Evolutionary conservation across 2,329 filamentous ascomycete species (phyloP), one percentile per base, ranked within the genome.

Genomic region (Bretziella fagacearum): DNA sequence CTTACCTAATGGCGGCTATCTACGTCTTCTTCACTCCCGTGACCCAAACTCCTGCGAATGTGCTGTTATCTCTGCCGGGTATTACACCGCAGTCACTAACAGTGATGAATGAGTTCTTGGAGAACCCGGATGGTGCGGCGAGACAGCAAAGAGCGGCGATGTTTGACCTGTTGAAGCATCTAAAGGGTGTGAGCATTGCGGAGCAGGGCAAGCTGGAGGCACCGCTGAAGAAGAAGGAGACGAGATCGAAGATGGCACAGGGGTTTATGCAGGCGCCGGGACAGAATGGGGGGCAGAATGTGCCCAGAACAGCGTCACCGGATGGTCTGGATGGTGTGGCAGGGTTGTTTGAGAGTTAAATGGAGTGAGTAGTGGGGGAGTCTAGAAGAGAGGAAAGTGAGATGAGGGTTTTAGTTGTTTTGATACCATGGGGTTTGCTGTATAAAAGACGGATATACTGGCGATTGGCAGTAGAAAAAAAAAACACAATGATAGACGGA

Each of bases 141-240:
- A 73, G 87, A 3, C 77, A 83, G 55, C 86, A 94, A 62, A 71
- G 89, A 17, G 81, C 79, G 1, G 65, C 93, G 20, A 77, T 98
- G 13, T 65, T 98, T 6, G 84, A 94, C 52, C 65, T 98, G 13
- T 67, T 98, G 18, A 83, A 86, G 55, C 80, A 86, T 36, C 70
- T 98, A 5, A 79, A 93, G 54, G 91, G 91, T 0, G 79, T 96
- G 4, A 89, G 86, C 55, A 84, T 98, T 48, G 84, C 87, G 6
- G 91, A 98, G 63, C 82, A 91, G 67, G 91, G 91, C 22, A 91
- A 84, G 61, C 77, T 98, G 5, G 68, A 63, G 44, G 76, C 76
- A 59, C 69, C 65, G 39, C 62, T 62, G 10, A 60, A 52, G 57
- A 71, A 69, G 57, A 70, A 64, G 53, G 57, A 63, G 17, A 56